Conservation (phyloP, 2,329 filamentous ascomycete genomes). For the Ramularia endophylla region DNA sequence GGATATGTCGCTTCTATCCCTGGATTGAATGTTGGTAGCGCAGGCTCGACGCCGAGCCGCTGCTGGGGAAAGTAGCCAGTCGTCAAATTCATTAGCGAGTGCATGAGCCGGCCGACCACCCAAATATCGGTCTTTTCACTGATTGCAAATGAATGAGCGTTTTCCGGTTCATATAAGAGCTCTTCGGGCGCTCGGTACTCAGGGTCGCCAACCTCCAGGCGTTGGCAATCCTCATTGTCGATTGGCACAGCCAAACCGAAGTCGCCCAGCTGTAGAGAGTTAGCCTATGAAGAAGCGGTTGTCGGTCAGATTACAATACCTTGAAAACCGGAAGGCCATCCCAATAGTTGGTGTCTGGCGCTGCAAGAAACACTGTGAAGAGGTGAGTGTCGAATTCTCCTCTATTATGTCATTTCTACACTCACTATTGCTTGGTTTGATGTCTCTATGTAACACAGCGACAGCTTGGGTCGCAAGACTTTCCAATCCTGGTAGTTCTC, state of each 20-base stretch:
- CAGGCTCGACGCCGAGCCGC: not conserved
- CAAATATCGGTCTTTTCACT: slow-evolving; percentile 4
- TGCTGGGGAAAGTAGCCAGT: too few species aligned
- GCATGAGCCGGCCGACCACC: slow-evolving; percentile 4
- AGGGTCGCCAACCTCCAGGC: not conserved
- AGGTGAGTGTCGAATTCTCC: not conserved
- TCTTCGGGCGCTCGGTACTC: slow-evolving; percentile 5
- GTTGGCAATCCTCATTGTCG: not conserved
- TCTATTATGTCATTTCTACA: not conserved
- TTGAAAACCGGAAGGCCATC: not conserved
- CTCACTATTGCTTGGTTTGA: slow-evolving; percentile 6
- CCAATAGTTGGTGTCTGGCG: not conserved
- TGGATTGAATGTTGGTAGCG: not conserved
- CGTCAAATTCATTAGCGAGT: slow-evolving; percentile 5
- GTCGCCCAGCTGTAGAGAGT: slow-evolving; percentile 3
- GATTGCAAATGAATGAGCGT: not conserved
- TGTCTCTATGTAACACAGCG: slow-evolving; percentile 2
- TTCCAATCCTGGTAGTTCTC: not conserved
- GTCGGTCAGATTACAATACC: too few species aligned
- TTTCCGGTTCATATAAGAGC: not conserved
- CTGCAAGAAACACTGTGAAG: slow-evolving; percentile 4
- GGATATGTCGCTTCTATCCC: not conserved
- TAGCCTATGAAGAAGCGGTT: too few species aligned
- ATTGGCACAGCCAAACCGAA: slow-evolving; percentile 1
- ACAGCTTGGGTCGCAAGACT: not conserved